Evolutionary conservation across 2,329 filamentous ascomycete species (phyloP).

Genomic region (Conoideocrella luteorostrata): DNA sequence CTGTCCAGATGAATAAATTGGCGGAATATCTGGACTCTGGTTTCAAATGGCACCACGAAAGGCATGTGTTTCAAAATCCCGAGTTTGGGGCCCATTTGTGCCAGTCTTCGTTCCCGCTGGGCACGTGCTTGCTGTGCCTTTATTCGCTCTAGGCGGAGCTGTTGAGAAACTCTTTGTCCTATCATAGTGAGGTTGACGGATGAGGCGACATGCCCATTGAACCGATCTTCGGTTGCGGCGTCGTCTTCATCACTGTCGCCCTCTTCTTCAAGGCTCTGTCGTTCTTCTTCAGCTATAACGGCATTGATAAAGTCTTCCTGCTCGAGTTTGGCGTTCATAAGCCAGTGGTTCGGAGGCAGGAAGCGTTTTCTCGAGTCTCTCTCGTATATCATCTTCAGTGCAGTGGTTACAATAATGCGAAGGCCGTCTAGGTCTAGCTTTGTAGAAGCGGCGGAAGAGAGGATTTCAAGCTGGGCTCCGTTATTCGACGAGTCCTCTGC

Average conservation of each 20-base stretch:
- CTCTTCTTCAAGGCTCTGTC: slow-evolving; percentile 54
- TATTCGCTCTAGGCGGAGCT: slow-evolving; percentile 57
- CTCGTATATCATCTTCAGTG: slow-evolving; percentile 85
- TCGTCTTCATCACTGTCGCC: slow-evolving; percentile 19
- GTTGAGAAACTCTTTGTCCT: slow-evolving; percentile 54
- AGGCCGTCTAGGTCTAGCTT: slow-evolving; percentile 67
- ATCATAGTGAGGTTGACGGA: slow-evolving; percentile 34
- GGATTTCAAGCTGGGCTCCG: not conserved
- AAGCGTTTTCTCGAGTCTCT: slow-evolving; percentile 85
- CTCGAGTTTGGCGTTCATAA: slow-evolving; percentile 84
- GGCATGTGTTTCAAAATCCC: slow-evolving; percentile 95
- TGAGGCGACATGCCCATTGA: slow-evolving; percentile 17
- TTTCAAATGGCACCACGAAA: slow-evolving; percentile 90
- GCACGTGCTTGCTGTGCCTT: slow-evolving; percentile 59
- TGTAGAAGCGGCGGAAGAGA: slow-evolving; percentile 11
- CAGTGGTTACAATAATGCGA: slow-evolving; percentile 69
- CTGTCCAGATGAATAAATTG: slow-evolving; percentile 80
- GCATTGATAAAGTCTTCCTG: slow-evolving; percentile 82
- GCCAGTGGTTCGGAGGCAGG: slow-evolving; percentile 77
- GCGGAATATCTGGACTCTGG: slow-evolving; percentile 84
- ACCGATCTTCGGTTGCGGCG: slow-evolving; percentile 27
- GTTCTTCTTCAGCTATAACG: slow-evolving; percentile 82
- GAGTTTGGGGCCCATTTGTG: slow-evolving; percentile 75
- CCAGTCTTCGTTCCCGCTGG: slow-evolving; percentile 64
- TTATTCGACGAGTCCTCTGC: slow-evolving; percentile 1